Base-by-base conservation (phyloP, 2,329 filamentous ascomycete species). In the Fonsecaea multimorphosa region DNA sequence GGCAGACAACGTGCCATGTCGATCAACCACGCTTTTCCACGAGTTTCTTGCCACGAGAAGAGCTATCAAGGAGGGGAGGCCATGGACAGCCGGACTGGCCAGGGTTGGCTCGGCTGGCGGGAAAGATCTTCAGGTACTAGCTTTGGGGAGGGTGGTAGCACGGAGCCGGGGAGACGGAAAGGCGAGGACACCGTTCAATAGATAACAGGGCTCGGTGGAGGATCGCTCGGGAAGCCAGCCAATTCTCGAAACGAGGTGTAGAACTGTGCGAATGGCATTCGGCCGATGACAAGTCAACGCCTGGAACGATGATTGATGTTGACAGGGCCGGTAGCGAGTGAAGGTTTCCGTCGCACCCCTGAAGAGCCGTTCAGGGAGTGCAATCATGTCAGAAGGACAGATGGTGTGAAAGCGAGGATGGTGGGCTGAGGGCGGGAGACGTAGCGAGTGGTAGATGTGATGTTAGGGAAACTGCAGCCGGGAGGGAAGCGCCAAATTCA, bases 81-180 rank as follows among this genome's bases (percentile, higher is more conserved):
- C 44, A 49, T 49, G 44, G 44, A 27, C 14, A 38, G 46, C 22
- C 36, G 46, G 24, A 27, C 24, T n/a, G 51, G 55, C 40, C 27
- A 32, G 49, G 32, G 53, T 27, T 34, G 27, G 40, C 24, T 27
- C 44, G 62, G 36, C 34, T 44, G 22, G 60, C 19, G 44, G 44
- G 44, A 24, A 49, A 46, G 62, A 64, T 64, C 62, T 59, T 55
- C 62, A 64, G 62, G 55, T 55, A 64, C 62, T 59, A 64, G 62
- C 56, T 40, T 55, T 22, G 49, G 29, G 32, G 49, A 49, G 44
- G 19, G 8, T 49, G 44, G 44, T 49, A 49, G 19, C 22, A 49
- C n/a, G 9, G 44, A 49, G 44, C 44, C 44, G 44, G 44, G 44
- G 44, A 49, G 44, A 19, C 44, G 44, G 44, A 49, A 49, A 3